Conservation (phyloP, 257 asterid genomes). For the Mitragyna speciosa region DNA sequence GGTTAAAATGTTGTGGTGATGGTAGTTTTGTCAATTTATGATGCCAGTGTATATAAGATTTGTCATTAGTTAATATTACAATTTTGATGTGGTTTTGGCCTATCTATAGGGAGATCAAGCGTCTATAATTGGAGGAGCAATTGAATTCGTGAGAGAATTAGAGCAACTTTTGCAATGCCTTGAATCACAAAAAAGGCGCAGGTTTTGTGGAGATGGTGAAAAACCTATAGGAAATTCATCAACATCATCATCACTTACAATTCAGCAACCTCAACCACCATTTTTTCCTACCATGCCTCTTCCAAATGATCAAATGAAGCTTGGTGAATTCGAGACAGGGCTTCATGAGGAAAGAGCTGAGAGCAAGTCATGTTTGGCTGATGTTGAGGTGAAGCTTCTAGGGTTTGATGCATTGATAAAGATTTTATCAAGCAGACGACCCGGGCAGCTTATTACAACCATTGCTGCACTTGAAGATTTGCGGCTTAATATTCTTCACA, state of each 20-base stretch:
- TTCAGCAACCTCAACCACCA: constrained; percentile 39
- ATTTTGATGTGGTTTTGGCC: background rate
- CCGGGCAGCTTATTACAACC: constrained; percentile 66
- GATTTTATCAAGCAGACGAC: constrained; percentile 74
- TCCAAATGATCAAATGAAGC: constrained; percentile 41
- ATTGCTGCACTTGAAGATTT: constrained; percentile 91
- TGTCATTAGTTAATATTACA: background rate
- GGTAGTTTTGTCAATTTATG: too few species aligned
- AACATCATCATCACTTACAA: constrained; percentile 23
- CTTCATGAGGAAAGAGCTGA: constrained; percentile 67
- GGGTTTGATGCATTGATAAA: constrained; percentile 85
- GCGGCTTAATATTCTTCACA: constrained; percentile 81
- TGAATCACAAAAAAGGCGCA: constrained; percentile 84
- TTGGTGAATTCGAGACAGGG: constrained; percentile 45
- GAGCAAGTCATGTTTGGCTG: constrained; percentile 81
- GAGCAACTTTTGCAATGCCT: constrained; percentile 95
- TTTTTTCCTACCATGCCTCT: constrained; percentile 39
- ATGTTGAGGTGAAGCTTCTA: constrained; percentile 77
- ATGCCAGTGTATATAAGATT: background rate
- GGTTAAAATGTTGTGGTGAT: too few species aligned
- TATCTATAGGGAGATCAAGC: constrained; percentile 86
- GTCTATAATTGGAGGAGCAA: constrained; percentile 94
- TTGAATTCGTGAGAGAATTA: constrained; percentile 82
- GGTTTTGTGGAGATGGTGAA: constrained; percentile 61
- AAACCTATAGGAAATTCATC: constrained; percentile 38